These are phyloP conservation scores for Crucibulum laeve DNA, from an alignment of 768 basidiomycete species.

Conservation along the genomic window DNA sequence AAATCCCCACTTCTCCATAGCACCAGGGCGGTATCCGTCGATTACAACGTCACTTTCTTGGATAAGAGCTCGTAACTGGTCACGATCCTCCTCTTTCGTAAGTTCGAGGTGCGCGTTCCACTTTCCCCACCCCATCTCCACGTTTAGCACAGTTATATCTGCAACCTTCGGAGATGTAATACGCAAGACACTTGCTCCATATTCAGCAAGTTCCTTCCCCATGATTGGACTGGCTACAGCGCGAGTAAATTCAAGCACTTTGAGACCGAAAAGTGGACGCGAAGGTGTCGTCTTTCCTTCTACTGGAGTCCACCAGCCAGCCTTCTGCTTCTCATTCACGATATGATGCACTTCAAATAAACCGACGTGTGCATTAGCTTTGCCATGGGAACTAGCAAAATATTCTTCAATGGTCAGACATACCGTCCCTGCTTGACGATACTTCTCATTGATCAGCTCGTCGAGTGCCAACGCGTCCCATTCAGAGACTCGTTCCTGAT, in stretches of 20 bases:
- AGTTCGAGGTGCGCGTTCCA: conserved; percentile 21
- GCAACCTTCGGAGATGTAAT: conserved; percentile 21
- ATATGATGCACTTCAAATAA: conserved; percentile 16
- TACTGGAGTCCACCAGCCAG: conserved; percentile 14
- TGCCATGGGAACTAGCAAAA: conserved; percentile 14
- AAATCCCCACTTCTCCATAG: conserved; percentile 23
- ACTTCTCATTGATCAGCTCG: conserved; percentile 14
- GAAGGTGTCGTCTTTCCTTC: conserved; percentile 7
- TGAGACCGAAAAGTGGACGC: conserved; percentile 18
- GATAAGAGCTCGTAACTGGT: conserved; percentile 12
- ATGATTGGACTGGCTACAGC: conserved; percentile 20
- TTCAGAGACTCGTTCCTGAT: conserved; percentile 9
- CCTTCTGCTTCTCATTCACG: conserved; percentile 12
- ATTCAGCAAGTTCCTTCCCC: conserved; percentile 18
- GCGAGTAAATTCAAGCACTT: conserved; percentile 22
- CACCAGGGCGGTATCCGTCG: conserved; percentile 23
- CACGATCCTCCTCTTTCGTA: conserved; percentile 13
- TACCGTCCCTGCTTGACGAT: conserved; percentile 19
- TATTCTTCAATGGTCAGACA: conserved; percentile 17
- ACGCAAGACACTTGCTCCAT: conserved; percentile 22
- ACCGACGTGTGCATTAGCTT: conserved; percentile 19
- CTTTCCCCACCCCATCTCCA: conserved; percentile 22
- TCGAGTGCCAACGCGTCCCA: conserved; percentile 12
- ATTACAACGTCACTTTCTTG: conserved; percentile 21
- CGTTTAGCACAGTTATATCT: conserved; percentile 12